These are phyloP conservation scores for Clathrus columnatus DNA, from an alignment of 768 basidiomycete species.

Conservation along the genomic window DNA sequence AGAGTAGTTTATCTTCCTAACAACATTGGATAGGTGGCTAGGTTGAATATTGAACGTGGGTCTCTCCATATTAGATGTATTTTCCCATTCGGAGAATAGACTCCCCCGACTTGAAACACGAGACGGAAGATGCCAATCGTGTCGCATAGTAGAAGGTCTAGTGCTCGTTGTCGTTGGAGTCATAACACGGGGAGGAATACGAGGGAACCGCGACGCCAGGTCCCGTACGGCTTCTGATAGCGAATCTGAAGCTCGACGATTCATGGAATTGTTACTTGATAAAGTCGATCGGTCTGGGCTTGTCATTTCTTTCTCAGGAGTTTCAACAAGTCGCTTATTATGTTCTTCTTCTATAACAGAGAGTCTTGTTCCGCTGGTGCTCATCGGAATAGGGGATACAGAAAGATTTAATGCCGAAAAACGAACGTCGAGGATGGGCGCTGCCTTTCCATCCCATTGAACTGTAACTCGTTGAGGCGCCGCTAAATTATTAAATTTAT, in stretches of 20 bases:
- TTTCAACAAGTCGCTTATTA: conserved; percentile 11
- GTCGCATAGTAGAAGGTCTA: not conserved
- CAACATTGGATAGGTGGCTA: no score
- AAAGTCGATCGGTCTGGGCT: not conserved
- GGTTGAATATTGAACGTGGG: no score
- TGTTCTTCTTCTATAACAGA: conserved; percentile 16
- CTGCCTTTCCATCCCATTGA: conserved; percentile 31
- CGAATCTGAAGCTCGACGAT: not conserved
- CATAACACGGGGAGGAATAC: conserved; percentile 27
- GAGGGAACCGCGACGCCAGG: conserved; percentile 47
- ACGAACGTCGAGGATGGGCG: conserved; percentile 46
- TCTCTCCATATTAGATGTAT: no score
- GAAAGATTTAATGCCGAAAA: conserved; percentile 40
- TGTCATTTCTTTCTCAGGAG: conserved; percentile 13
- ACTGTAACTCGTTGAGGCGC: conserved; percentile 39
- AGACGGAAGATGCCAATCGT: not conserved
- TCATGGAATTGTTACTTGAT: not conserved
- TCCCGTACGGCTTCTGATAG: conserved; percentile 37
- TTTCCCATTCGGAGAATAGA: not conserved
- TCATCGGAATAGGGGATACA: conserved; percentile 24
- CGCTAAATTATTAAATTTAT: not conserved
- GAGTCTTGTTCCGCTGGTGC: conserved; percentile 20
- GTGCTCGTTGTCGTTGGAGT: not conserved
- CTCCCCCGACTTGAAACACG: not conserved
- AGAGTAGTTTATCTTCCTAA: no score